phyloP scores from a whole-genome alignment of 208 protist species.

The Zelonia costaricensis region DNA sequence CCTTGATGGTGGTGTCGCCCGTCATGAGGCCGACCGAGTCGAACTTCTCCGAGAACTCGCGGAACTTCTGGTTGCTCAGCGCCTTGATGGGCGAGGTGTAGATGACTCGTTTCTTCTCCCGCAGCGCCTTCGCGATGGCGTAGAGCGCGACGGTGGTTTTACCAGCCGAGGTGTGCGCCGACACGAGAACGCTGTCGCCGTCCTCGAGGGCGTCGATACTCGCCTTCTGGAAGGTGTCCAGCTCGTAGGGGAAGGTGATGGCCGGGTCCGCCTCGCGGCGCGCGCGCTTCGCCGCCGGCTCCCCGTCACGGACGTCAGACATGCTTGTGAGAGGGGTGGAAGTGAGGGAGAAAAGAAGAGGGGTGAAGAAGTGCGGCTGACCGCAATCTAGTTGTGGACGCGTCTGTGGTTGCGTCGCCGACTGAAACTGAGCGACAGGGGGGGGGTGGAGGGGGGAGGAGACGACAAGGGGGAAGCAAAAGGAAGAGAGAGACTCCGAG shows the following conservation, averaged over 20 bases:
- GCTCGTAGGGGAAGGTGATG: slow-evolving; percentile 94
- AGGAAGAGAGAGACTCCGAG: too few relatives aligned
- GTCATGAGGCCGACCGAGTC: slow-evolving; percentile 99
- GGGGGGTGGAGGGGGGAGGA: too few relatives aligned
- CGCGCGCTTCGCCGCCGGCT: slow-evolving; percentile 49
- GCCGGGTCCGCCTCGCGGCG: slow-evolving; percentile 84
- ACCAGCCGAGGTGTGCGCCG: slow-evolving; percentile 99
- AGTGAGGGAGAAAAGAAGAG: background rate
- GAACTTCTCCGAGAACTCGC: slow-evolving; percentile 98
- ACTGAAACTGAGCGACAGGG: too few relatives aligned
- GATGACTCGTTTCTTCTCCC: slow-evolving; percentile 98
- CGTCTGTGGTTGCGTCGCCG: background rate
- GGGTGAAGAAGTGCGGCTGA: too few relatives aligned
- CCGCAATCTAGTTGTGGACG: background rate
- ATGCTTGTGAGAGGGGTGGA: slow-evolving; percentile 3
- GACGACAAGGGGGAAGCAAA: too few relatives aligned
- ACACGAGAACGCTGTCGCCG: slow-evolving; percentile 99
- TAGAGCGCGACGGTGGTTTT: slow-evolving; percentile 99
- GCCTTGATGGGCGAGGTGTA: slow-evolving; percentile 99
- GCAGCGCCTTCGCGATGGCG: slow-evolving; percentile 98
- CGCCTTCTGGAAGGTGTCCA: slow-evolving; percentile 96
- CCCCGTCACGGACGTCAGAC: slow-evolving; percentile 22
- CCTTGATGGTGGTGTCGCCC: slow-evolving; percentile 99
- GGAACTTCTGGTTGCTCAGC: slow-evolving; percentile 99
- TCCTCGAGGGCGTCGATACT: slow-evolving; percentile 95